Evolutionary conservation across 495 filamentous ascomycete genomes (phyloP), one percentile per base, ranked within the genome.

Genomic region (Tuber magnatum): DNA sequence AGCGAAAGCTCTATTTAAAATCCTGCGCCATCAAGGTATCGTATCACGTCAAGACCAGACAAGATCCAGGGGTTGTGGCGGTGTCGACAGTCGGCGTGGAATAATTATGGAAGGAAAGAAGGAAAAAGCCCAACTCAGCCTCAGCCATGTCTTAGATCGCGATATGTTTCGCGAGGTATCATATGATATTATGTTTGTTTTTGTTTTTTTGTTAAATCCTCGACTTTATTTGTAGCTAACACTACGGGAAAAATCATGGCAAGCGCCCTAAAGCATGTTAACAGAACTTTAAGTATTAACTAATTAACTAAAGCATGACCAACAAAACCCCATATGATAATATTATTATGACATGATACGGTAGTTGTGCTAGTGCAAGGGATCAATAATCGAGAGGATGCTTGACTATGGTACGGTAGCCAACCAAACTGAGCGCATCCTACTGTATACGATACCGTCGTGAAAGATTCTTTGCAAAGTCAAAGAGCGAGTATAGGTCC

Each of bases 91-190:
- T 35, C 28, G 3, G 3, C 56, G 12, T 10, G 28, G 56, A 65
- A 65, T 65, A 65, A 65, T 65, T 65, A 65, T 65, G 56, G 56
- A 65, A 65, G 56, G 28, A 65, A 35, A 35, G 8, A 28, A 56
- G 22, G 46, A 51, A 51, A 51, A 56, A 28, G 7, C 24, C 51
- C n/a, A 12, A 12, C 56, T 65, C 56, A 65, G 56, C 56, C 56
- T 28, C 56, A 65, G 56, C 28, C 56, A 35, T 65, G 56, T 65
- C 56, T 65, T 18, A 28, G 0, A 65, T 65, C 24, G n/a, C 51
- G 51, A 61, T 61, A 14, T 28, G 20, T 65, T 35, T 65, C 9
- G 28, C 28, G 56, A 32, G 28, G n/a, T 40, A 40, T 40, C 7
- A 40, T 40, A 7, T 40, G 2, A 7, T 40, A 7, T 2, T n/a